phyloP scores from a whole-genome alignment of 495 filamentous ascomycete genomes.

The Aspergillus baeticus region DNA sequence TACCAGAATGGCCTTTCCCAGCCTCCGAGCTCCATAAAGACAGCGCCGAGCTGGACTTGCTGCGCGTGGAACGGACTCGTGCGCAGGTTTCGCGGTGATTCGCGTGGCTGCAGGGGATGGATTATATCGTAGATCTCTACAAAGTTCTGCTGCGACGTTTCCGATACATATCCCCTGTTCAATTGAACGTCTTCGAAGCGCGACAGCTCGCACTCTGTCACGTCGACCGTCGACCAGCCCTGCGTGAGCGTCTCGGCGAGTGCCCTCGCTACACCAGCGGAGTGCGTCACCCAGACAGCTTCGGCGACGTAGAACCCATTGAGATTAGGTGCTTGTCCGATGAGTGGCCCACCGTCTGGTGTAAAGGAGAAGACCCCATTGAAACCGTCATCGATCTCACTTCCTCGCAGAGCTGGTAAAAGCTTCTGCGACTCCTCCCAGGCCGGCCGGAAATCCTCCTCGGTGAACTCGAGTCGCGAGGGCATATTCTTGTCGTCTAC shows the following conservation, averaged over 20 bases:
- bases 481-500: slow-evolving; percentile 53
- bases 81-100: slow-evolving; percentile 47
- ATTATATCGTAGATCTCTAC: slow-evolving; percentile 54
- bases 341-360: slow-evolving; percentile 48
- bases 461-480: slow-evolving; percentile 47
- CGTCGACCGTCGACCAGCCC: slow-evolving; percentile 43
- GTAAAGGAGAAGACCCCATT: slow-evolving; percentile 56
- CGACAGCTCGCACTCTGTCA: slow-evolving; percentile 48
- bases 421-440: slow-evolving; percentile 46
- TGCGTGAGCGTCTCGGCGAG: slow-evolving; percentile 47
- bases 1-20: slow-evolving; percentile 56
- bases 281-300: slow-evolving; percentile 56
- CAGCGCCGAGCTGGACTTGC: slow-evolving; percentile 46
- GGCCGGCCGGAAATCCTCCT: slow-evolving; percentile 47
- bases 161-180: slow-evolving; percentile 39
- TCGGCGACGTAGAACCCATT: slow-evolving; percentile 54
- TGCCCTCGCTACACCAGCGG: slow-evolving; percentile 51
- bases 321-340: slow-evolving; percentile 46
- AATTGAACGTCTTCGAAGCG: slow-evolving; percentile 51
- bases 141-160: slow-evolving; percentile 51
- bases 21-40: slow-evolving; percentile 46
- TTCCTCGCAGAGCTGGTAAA: slow-evolving; percentile 39
- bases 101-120: slow-evolving; percentile 47
- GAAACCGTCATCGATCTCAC: slow-evolving; percentile 48
- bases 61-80: slow-evolving; percentile 45